A percentile compares a stretch with the other conserved stretches of the same genome.
These are phyloP conservation scores for Termitomyces sp. DNA, from an alignment of 768 basidiomycete species.

Conservation along the genomic window DNA sequence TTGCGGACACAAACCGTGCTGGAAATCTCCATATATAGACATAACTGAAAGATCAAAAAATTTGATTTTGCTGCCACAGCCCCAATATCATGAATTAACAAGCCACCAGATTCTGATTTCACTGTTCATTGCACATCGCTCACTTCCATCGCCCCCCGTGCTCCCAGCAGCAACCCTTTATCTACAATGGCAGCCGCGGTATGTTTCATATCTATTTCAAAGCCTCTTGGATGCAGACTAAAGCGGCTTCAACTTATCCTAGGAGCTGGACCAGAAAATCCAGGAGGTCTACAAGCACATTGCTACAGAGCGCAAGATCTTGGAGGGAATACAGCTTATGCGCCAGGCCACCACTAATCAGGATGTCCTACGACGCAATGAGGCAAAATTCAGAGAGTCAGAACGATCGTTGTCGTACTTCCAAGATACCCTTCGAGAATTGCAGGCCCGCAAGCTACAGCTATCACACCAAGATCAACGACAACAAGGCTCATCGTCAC, in stretches of 20 bases:
- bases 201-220: background rate
- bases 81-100: constrained; percentile 15
- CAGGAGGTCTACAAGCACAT: constrained; percentile 87
- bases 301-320: constrained; percentile 87
- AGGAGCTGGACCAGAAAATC: constrained; percentile 89
- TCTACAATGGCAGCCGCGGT: constrained; percentile 18
- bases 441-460: constrained; percentile 71
- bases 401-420: constrained; percentile 83
- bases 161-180: constrained; percentile 10
- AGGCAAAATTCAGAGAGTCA: constrained; percentile 83
- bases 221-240: constrained; percentile 18
- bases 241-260: constrained; percentile 13
- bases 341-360: constrained; percentile 80
- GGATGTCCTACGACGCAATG: constrained; percentile 77
- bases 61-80: constrained; percentile 17
- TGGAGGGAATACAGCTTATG: constrained; percentile 76
- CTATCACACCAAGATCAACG: constrained; percentile 47
- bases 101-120: constrained; percentile 15
- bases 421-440: constrained; percentile 76
- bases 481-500: constrained; percentile 39
- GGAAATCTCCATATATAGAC: constrained; percentile 8
- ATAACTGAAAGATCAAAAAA: constrained; percentile 10
- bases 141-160: constrained; percentile 9
- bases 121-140: constrained; percentile 10
- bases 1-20: background rate